phyloP scores from a whole-genome alignment of 192 early-diverging fungal genomes.

The Obelidium mucronatum region DNA sequence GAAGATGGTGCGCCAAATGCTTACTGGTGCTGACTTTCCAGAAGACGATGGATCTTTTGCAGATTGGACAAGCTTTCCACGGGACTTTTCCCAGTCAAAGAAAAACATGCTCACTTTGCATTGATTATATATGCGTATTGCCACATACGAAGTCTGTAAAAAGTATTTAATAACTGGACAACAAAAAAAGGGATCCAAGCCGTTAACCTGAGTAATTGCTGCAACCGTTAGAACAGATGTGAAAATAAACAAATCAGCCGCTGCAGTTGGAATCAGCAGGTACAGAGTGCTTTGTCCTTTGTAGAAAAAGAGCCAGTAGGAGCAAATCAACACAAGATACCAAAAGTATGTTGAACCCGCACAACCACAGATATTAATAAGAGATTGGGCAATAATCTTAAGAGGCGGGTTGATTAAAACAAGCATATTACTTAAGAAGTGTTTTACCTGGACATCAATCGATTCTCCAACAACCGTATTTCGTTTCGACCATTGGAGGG shows the following conservation, averaged over 20 bases:
- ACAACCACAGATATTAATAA: constrained; percentile 45
- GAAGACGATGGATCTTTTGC: not conserved
- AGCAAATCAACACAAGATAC: constrained; percentile 41
- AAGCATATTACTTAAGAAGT: too few relatives aligned
- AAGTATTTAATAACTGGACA: not conserved
- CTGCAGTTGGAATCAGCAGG: constrained; percentile 48
- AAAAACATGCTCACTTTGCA: constrained; percentile 60
- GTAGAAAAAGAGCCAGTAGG: constrained; percentile 62
- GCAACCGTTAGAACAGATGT: constrained; percentile 30
- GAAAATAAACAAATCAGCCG: constrained; percentile 47
- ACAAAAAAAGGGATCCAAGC: constrained; percentile 2
- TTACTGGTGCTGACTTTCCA: constrained; percentile 48
- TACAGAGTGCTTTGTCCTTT: constrained; percentile 55
- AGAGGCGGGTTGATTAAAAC: not conserved
- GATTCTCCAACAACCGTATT: constrained; percentile 48
- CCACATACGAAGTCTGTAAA: constrained; percentile 38
- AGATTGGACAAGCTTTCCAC: constrained; percentile 41
- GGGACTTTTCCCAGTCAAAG: constrained; percentile 65
- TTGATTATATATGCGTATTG: constrained; percentile 48
- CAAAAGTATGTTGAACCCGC: constrained; percentile 51
- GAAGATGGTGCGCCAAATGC: constrained; percentile 63
- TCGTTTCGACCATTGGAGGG: constrained; percentile 49
- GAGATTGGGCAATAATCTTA: constrained; percentile 35
- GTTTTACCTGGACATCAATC: constrained; percentile 52
- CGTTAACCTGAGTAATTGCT: constrained; percentile 41